Conservation (phyloP, 257 asterid genomes). For the Solanum dulcamara region DNA sequence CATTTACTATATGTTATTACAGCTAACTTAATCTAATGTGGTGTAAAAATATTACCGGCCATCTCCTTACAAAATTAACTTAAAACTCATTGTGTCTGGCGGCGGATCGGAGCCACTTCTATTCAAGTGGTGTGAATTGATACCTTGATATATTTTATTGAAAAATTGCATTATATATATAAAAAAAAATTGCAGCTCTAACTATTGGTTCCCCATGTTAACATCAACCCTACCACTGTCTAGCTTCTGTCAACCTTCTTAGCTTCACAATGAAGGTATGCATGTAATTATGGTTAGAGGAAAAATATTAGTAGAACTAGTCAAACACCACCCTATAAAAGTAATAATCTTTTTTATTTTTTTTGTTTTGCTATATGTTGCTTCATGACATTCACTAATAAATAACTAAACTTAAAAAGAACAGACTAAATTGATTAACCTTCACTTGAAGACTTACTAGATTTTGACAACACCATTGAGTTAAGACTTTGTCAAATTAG, state of each 20-base stretch:
- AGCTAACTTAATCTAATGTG: background rate
- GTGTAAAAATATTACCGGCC: too few species aligned
- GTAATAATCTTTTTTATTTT: background rate
- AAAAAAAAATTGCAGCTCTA: background rate
- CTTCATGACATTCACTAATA: background rate
- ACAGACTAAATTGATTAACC: background rate
- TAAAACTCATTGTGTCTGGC: background rate
- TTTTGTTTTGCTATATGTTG: background rate
- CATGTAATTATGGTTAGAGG: background rate
- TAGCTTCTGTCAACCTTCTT: background rate
- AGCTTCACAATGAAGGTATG: background rate
- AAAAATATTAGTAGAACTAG: background rate
- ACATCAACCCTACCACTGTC: background rate
- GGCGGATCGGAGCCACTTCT: background rate
- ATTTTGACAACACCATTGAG: background rate
- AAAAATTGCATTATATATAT: background rate
- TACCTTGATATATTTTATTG: background rate
- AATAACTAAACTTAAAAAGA: background rate
- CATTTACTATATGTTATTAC: background rate
- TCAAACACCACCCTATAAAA: background rate
- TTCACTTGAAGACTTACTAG: background rate
- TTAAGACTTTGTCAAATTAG: background rate
- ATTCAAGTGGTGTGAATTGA: background rate
- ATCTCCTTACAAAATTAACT: too few species aligned
- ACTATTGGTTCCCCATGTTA: background rate